Base-by-base conservation (phyloP, 75 land plant genomes). In the Azolla pinnata region DNA sequence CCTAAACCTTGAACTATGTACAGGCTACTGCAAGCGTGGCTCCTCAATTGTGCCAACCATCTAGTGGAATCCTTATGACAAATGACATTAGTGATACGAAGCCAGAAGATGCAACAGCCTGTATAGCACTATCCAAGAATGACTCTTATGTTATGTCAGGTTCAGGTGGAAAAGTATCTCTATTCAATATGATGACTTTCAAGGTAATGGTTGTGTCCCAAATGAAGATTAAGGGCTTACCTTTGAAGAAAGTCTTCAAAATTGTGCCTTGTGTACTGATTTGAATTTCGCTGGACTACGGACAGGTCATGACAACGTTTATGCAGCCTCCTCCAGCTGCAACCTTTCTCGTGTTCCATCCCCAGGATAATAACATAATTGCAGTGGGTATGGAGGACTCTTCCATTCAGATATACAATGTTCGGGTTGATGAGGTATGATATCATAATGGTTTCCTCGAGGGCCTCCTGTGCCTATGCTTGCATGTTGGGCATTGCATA, bases 251-350 rank as follows among this genome's bases (percentile, higher is more conserved):
- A n/a, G n/a, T n/a, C n/a, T n/a, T n/a, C n/a, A n/a, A n/a, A n/a
- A n/a, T n/a, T n/a, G n/a, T n/a, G n/a, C n/a, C n/a, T n/a, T n/a
- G n/a, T n/a, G n/a, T n/a, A n/a, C n/a, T n/a, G n/a, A n/a, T n/a
- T n/a, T n/a, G n/a, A n/a, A n/a, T n/a, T n/a, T n/a, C n/a, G n/a
- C n/a, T n/a, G n/a, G n/a, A n/a, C n/a, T n/a, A n/a, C n/a, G n/a
- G n/a, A n/a, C 73, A 80, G 81, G 74, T 75, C 44, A 80, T 80
- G 83, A 77, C 76, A 42, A 72, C 76, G 0, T 80, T 77, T 68
- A 80, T 80, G 83, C 65, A 75, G 47, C 83, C 83, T 27, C 83
- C 83, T 16, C 83, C 83, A 49, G 80, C 83, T 33, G 83, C 83
- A 42, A 80, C 83, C 1, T 80, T 71, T 59, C 76, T 80, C 27